A percentile compares a stretch with the other conserved stretches of the same genome.
Conservation (phyloP, 192 early-diverging fungal genomes). For the Piromyces sp. region DNA sequence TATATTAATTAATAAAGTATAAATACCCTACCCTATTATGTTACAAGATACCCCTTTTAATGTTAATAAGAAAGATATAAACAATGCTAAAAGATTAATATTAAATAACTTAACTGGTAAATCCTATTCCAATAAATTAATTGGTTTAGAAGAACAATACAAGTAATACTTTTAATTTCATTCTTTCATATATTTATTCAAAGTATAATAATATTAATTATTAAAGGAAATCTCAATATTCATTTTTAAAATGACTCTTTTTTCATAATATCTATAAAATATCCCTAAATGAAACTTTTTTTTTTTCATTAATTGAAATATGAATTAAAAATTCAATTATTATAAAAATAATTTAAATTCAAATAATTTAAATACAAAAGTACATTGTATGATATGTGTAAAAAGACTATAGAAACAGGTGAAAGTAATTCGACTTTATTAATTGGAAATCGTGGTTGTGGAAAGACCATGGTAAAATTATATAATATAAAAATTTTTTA, state of each 20-base stretch:
- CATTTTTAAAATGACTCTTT: too few species aligned
- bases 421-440: slow-evolving; percentile 81
- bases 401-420: slow-evolving; percentile 36
- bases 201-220: too few species aligned
- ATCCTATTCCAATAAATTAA: neutral
- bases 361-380: too few species aligned
- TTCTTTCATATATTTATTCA: too few species aligned
- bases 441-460: slow-evolving; percentile 61
- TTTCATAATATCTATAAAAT: too few species aligned
- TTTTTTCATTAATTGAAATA: too few species aligned
- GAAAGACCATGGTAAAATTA: slow-evolving; percentile 39
- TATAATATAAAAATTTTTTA: neutral
- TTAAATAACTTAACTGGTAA: neutral
- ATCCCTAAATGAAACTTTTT: too few species aligned
- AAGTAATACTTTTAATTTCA: neutral
- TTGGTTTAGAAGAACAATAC: neutral
- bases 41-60: neutral
- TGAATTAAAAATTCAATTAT: too few species aligned
- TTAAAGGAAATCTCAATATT: too few species aligned
- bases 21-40: neutral
- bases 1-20: too few species aligned
- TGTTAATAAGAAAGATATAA: neutral
- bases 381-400: slow-evolving; percentile 33
- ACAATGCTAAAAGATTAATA: neutral
- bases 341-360: too few species aligned